Base-by-base conservation (phyloP, 2,329 filamentous ascomycete species). In the Cercospora beticola region DNA sequence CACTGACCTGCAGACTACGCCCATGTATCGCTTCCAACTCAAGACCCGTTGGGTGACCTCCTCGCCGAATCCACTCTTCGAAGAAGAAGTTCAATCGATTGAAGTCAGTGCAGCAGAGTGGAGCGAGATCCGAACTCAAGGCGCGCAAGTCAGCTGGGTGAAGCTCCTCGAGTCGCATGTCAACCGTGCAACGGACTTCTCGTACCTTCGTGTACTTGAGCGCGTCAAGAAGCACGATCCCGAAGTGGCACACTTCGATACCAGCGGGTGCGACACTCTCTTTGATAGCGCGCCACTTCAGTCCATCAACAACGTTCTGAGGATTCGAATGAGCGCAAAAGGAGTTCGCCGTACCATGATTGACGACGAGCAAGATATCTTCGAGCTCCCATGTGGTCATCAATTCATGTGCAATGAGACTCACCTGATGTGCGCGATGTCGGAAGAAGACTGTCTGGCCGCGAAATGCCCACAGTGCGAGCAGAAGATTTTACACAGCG, bases 181-280 rank as follows among this genome's bases (percentile, higher is more conserved):
- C 54, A 58, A 58, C 7, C 54, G 54, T n/a, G 54, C 26, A 12
- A 58, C 54, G 14, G 54, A 58, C 7, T 5, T 58, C 54, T 58
- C 54, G 26, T 30, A 30, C 26, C 14, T 58, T 7, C 54, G 54
- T 31, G 54, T 58, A 4, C 6, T 30, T 2, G 54, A 58, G 26
- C 54, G 54, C 8, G 2, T 31, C 1, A 18, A 16, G 54, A 2
- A 58, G 54, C 23, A 58, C 14, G 14, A 30, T 4, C 2, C 8
- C 0, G 4, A 30, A 2, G 2, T 31, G 0, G 54, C 54, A 3
- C 1, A 28, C 0, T 26, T 14, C 8, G 54, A 58, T 0, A 0
- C 5, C 30, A 12, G 5, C 0, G 1, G 0, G 30, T 33, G 30
- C 30, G 26, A 28, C 0, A 18, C 54, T 3, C 54, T 30, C 1